Evolutionary conservation across 768 basidiomycete genomes (phyloP).

Genomic region (Lentinula boryana): DNA sequence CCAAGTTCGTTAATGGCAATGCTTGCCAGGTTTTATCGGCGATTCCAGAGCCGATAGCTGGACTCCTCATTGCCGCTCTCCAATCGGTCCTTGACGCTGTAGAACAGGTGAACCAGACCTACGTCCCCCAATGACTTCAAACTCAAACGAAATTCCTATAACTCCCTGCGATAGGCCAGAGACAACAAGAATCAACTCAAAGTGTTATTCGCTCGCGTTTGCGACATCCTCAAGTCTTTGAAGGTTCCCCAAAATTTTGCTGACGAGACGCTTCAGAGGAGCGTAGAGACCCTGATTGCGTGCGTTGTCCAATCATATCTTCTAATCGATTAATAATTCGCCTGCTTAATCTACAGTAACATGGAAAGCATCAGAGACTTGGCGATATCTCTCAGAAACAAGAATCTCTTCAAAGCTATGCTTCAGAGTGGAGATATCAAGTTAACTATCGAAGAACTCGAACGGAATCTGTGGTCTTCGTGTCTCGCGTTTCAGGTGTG

Average conservation of each 20-base stretch:
- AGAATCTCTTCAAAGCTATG: not conserved
- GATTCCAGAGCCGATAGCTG: not conserved
- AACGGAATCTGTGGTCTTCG: conserved; percentile 1
- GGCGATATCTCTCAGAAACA: not conserved
- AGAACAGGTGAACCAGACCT: not conserved
- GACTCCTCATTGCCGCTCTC: not conserved
- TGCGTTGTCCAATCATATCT: not conserved
- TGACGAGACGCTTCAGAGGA: not conserved
- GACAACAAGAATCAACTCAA: conserved; percentile 3
- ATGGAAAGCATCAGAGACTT: conserved; percentile 2
- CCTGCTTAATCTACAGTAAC: not conserved
- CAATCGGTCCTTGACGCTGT: not conserved
- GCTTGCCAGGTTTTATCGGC: not conserved
- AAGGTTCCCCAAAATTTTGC: not conserved
- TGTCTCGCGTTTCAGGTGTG: not conserved
- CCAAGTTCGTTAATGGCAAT: not conserved
- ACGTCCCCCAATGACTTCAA: not conserved
- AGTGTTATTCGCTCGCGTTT: not conserved
- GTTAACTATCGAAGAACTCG: not conserved
- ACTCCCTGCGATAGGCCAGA: not conserved
- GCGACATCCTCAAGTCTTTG: not conserved
- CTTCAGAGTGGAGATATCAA: not conserved
- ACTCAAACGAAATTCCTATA: not conserved
- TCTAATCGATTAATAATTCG: not conserved
- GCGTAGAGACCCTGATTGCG: conserved; percentile 1